phyloP scores from a whole-genome alignment of 2,329 filamentous ascomycete genomes.

The Cyphellophora europaea region DNA sequence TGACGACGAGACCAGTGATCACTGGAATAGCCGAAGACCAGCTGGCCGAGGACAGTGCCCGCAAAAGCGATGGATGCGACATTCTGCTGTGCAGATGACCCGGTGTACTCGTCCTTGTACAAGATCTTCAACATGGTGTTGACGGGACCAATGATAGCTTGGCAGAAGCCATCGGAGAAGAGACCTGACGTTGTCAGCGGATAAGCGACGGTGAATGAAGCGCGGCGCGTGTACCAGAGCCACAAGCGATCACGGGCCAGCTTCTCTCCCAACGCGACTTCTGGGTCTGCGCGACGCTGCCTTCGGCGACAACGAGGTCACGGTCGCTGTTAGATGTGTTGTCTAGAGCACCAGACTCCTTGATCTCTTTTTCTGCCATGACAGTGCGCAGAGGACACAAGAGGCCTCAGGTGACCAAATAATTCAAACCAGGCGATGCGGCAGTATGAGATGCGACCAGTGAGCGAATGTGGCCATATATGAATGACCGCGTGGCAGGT shows the following conservation, averaged over 20 bases:
- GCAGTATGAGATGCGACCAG: no score
- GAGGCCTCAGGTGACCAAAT: no score
- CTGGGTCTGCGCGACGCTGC: conserved; percentile 9
- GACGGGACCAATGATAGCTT: conserved; percentile 71
- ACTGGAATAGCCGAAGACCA: conserved; percentile 65
- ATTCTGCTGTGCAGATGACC: conserved; percentile 61
- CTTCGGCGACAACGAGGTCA: neutral
- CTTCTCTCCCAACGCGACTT: conserved; percentile 44
- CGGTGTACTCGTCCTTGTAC: conserved; percentile 61
- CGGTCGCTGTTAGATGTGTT: neutral
- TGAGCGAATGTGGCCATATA: no score
- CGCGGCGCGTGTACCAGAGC: conserved; percentile 49
- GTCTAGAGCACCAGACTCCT: neutral
- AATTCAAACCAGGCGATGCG: no score
- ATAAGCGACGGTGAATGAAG: neutral
- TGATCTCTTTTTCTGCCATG: neutral
- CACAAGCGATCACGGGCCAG: conserved; percentile 76
- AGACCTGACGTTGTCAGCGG: neutral
- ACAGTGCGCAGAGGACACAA: no score
- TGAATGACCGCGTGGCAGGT: no score
- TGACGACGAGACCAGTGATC: conserved; percentile 81
- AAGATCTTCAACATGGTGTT: conserved; percentile 63
- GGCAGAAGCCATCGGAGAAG: conserved; percentile 6
- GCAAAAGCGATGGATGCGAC: conserved; percentile 77
- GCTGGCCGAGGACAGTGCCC: conserved; percentile 73